Percentiles rank a stretch among this genome's conserved stretches.
Evolutionary conservation across 2,329 filamentous ascomycete genomes (phyloP).

Genomic region (Fusarium coffeatum): DNA sequence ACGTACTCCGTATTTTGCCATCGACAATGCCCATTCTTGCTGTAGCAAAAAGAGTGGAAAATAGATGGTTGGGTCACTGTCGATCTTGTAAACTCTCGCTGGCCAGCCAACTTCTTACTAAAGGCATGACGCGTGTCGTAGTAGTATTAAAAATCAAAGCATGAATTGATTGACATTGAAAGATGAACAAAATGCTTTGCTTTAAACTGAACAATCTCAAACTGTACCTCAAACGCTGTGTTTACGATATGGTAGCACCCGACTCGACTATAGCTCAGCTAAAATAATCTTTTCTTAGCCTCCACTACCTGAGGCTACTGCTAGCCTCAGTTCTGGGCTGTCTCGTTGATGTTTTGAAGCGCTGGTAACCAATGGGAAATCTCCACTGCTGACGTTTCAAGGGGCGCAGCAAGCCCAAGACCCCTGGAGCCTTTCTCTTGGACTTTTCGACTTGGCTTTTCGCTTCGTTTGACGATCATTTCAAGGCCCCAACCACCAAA

Average conservation of each 20-base stretch:
- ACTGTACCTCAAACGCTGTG: constrained; percentile 18
- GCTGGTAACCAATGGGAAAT: constrained; percentile 7
- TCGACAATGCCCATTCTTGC: background rate
- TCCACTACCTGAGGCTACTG: constrained; percentile 2
- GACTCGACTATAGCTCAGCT: background rate
- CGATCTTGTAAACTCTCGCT: constrained; percentile 25
- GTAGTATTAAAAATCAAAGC: background rate
- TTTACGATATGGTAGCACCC: constrained; percentile 5
- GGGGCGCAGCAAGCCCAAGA: constrained; percentile 40
- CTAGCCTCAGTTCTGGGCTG: constrained; percentile 21
- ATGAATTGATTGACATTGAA: background rate
- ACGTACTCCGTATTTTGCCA: background rate
- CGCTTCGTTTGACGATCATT: constrained; percentile 28
- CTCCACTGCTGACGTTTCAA: constrained; percentile 46
- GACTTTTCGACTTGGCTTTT: constrained; percentile 21
- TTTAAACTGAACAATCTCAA: constrained; percentile 7
- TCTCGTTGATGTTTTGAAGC: constrained; percentile 33
- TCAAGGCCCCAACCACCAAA: constrained; percentile 27
- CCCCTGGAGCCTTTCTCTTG: constrained; percentile 5
- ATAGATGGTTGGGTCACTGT: constrained; percentile 8
- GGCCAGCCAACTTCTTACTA: constrained; percentile 4
- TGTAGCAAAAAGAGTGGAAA: constrained; percentile 12
- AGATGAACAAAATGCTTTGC: background rate
- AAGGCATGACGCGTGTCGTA: constrained; percentile 10
- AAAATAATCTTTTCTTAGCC: constrained; percentile 8